Evolutionary conservation across 306 rosid genomes (phyloP), one percentile per base, ranked within the genome.

Genomic region (Cicer cuneatum): DNA sequence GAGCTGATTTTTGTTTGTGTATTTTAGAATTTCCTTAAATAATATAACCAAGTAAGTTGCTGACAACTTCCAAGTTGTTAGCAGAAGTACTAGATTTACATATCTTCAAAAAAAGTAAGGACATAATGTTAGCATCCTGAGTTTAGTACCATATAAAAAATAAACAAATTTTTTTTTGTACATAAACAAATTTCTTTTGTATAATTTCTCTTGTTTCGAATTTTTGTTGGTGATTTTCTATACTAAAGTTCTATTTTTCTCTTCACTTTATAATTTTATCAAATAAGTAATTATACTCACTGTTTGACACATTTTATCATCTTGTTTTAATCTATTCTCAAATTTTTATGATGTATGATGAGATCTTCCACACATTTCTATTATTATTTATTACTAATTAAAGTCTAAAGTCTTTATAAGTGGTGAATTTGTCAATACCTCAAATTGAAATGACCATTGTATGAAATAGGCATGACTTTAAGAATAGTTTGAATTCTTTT

Each of bases 31-130:
- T 2, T 69, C 41, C 16, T 70, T 35, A 8, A 43, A 68, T 72
- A 16, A 65, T 10, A 24, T 81, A 42, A 41, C 12, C 40, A 14
- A 43, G 37, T 49, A 15, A 12, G 49, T 51, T 60, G 33, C 56
- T 69, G 76, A 43, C 68, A 75, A 41, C 5, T 53, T 37, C 29
- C 29, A 37, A 62, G 66, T 54, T 43, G 35, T 68, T 68, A 51
- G 65, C 38, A 21, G 40, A 24, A 49, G 69, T 82, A 67, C 76
- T 70, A 73, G 80, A 69, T 78, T 66, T 58, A 60, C 80, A 72
- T 79, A 68, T 62, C 38, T 85, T 62, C 71, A 82, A 45, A 75
- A 6, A 69, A 61, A 71, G 21, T 76, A 66, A 59, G 61, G 64
- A 52, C 45, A 67, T 29, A 7, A 58, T 43, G 53, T 46, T 38